Base-by-base conservation (phyloP, 176 grass and related monocot species). In the Cenchrus fungigraminus region DNA sequence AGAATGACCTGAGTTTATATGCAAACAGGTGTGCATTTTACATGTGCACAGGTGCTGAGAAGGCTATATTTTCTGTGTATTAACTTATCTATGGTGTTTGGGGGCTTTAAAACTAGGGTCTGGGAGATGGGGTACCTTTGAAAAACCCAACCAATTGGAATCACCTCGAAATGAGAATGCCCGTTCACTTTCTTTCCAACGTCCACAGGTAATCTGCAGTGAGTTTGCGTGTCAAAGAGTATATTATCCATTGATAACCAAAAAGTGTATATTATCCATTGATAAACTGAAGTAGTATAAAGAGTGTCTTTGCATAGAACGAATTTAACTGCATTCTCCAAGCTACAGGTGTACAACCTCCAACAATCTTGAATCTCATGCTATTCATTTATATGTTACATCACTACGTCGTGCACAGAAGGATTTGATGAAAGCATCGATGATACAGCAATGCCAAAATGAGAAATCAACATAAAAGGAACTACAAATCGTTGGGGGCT, bases 111-210 rank as follows among this genome's bases (percentile, higher is more conserved):
- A 68, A 13, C 20, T 17, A 31, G 17, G 45, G 8, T 46, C 43
- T 1, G 6, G 51, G 20, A 70, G 52, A 82, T 4, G 1, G 17
- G 59, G 8, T 88, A 98, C 95, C 95, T 95, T 93, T 52, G 90
- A 91, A 86, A 98, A 98, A 42, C 93, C 89, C 65, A 98, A 59
- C 89, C 87, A 98, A 66, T 95, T 98, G 51, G 95, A 95, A 82
- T 98, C 93, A 62, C 95, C 95, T 83, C 87, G 90, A 83, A 95
- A 98, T 76, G 96, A 92, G 77, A 93, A 95, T 73, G 87, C 80
- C 5, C 87, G 89, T 32, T 87, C 31, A 28, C 67, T 84, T 93
- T 92, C 78, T 45, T 82, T 94, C 96, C 93, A 94, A 45, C 65
- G 73, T 73, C 96, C 96, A 86, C 95, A 98, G 31, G 87, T 93